phyloP scores from a whole-genome alignment of 1,284 basidiomycete species.

The Boletus sp. region DNA sequence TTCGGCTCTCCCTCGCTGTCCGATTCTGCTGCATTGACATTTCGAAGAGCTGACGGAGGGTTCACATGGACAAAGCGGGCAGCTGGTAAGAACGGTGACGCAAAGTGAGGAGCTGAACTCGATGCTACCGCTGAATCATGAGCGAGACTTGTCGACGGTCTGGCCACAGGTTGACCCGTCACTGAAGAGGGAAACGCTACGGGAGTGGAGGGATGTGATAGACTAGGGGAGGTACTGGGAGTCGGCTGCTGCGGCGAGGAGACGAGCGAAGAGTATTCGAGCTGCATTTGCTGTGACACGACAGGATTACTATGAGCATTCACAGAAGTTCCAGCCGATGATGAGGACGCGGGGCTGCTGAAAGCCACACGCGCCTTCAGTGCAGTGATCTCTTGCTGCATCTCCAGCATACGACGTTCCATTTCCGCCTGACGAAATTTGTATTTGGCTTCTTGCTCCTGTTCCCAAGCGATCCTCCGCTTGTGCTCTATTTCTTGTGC shows the following conservation, averaged over 20 bases:
- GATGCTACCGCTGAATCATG: conserved; percentile 11
- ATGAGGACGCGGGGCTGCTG: conserved; percentile 22
- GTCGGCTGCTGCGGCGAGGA: conserved; percentile 31
- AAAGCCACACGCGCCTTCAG: conserved; percentile 44
- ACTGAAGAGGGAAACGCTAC: conserved; percentile 3
- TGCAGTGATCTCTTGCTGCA: conserved; percentile 54
- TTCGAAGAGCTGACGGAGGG: conserved; percentile 18
- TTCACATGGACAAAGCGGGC: conserved; percentile 24
- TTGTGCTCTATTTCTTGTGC: conserved; percentile 55
- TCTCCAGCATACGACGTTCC: conserved; percentile 52
- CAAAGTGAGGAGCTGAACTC: conserved; percentile 7
- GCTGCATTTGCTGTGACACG: conserved; percentile 12
- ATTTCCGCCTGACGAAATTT: conserved; percentile 52
- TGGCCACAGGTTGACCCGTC: conserved; percentile 1
- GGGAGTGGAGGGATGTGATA: conserved; percentile 29
- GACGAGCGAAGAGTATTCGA: conserved; percentile 13
- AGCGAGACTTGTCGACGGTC: conserved; percentile 1
- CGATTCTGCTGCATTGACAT: conserved; percentile 31
- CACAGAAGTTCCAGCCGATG: conserved; percentile 5
- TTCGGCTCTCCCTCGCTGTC: conserved; percentile 38
- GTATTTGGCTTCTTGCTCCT: conserved; percentile 59
- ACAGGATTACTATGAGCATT: background rate
- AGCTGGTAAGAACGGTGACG: conserved; percentile 16
- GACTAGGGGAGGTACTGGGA: conserved; percentile 31
- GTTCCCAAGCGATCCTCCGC: conserved; percentile 61